These are phyloP conservation scores for Claviceps sp. DNA, from an alignment of 2,329 filamentous ascomycete species.

Conservation along the genomic window DNA sequence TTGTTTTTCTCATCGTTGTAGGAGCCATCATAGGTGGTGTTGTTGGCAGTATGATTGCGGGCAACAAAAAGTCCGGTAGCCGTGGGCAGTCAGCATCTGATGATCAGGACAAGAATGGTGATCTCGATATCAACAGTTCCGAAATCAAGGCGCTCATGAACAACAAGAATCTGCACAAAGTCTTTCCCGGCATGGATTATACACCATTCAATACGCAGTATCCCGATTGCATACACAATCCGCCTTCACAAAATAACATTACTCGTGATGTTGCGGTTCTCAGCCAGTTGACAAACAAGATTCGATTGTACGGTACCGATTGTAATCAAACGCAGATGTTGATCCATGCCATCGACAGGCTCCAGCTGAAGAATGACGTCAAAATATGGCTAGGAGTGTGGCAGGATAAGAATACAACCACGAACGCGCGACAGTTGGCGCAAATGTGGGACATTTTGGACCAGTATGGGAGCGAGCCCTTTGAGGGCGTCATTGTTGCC, in stretches of 20 bases:
- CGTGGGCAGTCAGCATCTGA: slow-evolving; percentile 36
- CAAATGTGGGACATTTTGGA: slow-evolving; percentile 81
- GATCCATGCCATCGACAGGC: slow-evolving; percentile 62
- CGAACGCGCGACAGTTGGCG: slow-evolving; percentile 65
- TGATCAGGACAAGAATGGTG: slow-evolving; percentile 51
- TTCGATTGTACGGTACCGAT: slow-evolving; percentile 87
- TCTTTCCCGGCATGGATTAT: slow-evolving; percentile 93
- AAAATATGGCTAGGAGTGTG: slow-evolving; percentile 94
- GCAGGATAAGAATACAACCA: slow-evolving; percentile 73
- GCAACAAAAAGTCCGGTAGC: slow-evolving; percentile 26
- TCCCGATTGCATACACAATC: slow-evolving; percentile 62
- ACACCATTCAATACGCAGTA: slow-evolving; percentile 87
- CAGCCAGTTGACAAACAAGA: slow-evolving; percentile 74
- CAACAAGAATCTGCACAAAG: slow-evolving; percentile 73
- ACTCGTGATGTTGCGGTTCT: slow-evolving; percentile 84
- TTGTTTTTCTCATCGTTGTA: slow-evolving; percentile 52
- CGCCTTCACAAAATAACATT: slow-evolving; percentile 85
- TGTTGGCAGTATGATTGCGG: slow-evolving; percentile 57
- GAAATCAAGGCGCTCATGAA: slow-evolving; percentile 75
- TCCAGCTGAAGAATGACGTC: slow-evolving; percentile 57
- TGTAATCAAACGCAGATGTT: slow-evolving; percentile 97
- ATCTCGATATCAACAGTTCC: slow-evolving; percentile 57
- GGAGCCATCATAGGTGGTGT: slow-evolving; percentile 62
- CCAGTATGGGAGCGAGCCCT: slow-evolving; percentile 50
- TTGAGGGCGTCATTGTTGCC: slow-evolving; percentile 71